These are phyloP conservation scores for Beauveria australis DNA, from an alignment of 2,329 filamentous ascomycete genomes.

Conservation along the genomic window DNA sequence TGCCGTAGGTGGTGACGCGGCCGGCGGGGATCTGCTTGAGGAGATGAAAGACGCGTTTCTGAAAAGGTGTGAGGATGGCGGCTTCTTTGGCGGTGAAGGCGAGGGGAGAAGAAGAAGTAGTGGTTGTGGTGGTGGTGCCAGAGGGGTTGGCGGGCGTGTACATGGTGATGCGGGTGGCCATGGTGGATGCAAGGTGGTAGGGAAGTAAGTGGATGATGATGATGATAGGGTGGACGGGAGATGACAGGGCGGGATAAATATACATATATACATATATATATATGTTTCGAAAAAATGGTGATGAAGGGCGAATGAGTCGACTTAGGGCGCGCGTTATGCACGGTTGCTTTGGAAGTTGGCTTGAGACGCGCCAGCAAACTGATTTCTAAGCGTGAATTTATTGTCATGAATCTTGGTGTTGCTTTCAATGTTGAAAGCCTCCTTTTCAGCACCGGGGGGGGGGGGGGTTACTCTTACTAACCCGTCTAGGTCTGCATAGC, in stretches of 20 bases:
- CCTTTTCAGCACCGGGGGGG: neutral
- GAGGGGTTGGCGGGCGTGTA: constrained; percentile 6
- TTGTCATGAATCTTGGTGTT: constrained; percentile 1
- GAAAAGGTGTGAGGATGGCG: constrained; percentile 7
- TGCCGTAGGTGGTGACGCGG: constrained; percentile 11
- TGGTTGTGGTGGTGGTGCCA: neutral
- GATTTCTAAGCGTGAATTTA: constrained; percentile 11
- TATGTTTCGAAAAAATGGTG: neutral
- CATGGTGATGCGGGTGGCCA: constrained; percentile 7
- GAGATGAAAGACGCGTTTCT: constrained; percentile 7
- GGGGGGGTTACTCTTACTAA: no score
- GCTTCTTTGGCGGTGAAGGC: neutral
- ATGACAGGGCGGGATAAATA: no score
- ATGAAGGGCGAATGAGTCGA: neutral
- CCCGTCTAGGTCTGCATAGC: no score
- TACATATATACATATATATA: neutral
- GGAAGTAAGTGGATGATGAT: neutral
- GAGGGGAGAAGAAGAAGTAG: neutral
- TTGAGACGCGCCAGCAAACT: neutral
- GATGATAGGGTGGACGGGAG: neutral
- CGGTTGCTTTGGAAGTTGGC: neutral
- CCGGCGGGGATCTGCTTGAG: constrained; percentile 7
- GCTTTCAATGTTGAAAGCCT: constrained; percentile 6
- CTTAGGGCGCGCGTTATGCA: neutral
- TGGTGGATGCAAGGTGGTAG: neutral